Base-by-base conservation (phyloP, 148 eudicot genomes). In the Persicaria maculosa region DNA sequence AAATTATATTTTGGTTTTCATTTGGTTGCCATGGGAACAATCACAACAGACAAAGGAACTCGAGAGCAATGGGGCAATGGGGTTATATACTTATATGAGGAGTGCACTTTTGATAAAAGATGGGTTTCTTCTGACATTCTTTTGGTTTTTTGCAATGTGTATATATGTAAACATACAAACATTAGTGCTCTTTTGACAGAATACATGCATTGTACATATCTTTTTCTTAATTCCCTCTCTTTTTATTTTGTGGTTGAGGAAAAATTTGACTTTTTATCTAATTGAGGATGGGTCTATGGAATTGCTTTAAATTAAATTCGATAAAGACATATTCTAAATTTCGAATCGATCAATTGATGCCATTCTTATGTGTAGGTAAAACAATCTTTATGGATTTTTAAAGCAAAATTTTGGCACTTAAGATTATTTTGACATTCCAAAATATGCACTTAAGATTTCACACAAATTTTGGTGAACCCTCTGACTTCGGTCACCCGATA, bases 181-280 rank as follows among this genome's bases (percentile, higher is more conserved):
- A 16, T 62, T 43, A 65, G 70, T 65, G 70, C 70, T 31, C 46
- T 14, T 36, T 65, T 65, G 20, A 17, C 70, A 65, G 70, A 65
- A 65, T 40, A 65, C 47, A 65, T 40, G 43, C 47, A 65, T 17
- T 40, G 40, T 14, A 1, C 3, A 64, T 15, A 65, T 8, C 19
- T 20, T 22, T 65, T 36, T 9, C 19, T 31, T 22, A 6, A 25
- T n/a, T n/a, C 25, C 7, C 17, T n/a, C 6, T 9, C n/a, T 0
- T 1, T 14, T 19, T 57, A 2, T 62, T 62, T 62, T 62, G 44
- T 62, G 16, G 44, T 11, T 62, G 31, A 4, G 15, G 11, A 44
- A 2, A 25, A 16, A 61, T 22, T 62, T 62, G 44, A 62, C 68
- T 62, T 22, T 62, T 6, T 15, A 62, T 31, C 44, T 25, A 62